A percentile compares a stretch with the other conserved stretches of the same genome.
Conservation (phyloP, 345 rosid genomes). For the Dimocarpus longan region DNA sequence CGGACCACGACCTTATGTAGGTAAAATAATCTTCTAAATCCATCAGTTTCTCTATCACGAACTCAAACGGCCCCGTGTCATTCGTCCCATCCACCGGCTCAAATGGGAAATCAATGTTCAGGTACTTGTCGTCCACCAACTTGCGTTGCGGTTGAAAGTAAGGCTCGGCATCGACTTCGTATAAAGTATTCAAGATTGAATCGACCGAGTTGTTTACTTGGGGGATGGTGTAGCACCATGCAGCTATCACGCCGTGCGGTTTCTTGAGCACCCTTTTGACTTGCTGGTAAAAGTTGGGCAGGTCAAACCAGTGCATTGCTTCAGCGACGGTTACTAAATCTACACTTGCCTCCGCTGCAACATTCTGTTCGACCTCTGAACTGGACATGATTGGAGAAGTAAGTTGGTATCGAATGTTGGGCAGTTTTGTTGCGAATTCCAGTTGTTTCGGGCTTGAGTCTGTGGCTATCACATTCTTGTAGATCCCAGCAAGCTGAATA, state of each 20-base stretch:
- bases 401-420: too few species aligned
- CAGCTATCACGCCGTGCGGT: constrained; percentile 72
- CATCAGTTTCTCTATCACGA: constrained; percentile 58
- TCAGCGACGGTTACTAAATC: constrained; percentile 76
- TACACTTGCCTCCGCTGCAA: constrained; percentile 49
- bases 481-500: constrained; percentile 64
- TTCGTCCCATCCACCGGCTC: constrained; percentile 55
- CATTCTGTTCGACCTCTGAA: constrained; percentile 37
- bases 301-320: constrained; percentile 82
- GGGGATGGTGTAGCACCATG: constrained; percentile 86
- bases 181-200: constrained; percentile 48
- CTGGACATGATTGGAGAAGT: too few species aligned
- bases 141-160: constrained; percentile 62
- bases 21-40: constrained; percentile 52
- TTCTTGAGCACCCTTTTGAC: constrained; percentile 69
- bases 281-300: constrained; percentile 53
- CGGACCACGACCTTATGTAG: constrained; percentile 67
- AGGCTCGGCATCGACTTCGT: constrained; percentile 37
- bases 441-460: constrained; percentile 82
- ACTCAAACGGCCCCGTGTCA: constrained; percentile 57
- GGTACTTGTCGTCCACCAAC: constrained; percentile 64
- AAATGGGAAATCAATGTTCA: constrained; percentile 64
- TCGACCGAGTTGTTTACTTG: constrained; percentile 55
- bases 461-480: constrained; percentile 68
- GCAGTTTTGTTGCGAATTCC: constrained; percentile 56